These are phyloP conservation scores for Corynespora cassiicola DNA, from an alignment of 2,329 filamentous ascomycete species.

Conservation along the genomic window DNA sequence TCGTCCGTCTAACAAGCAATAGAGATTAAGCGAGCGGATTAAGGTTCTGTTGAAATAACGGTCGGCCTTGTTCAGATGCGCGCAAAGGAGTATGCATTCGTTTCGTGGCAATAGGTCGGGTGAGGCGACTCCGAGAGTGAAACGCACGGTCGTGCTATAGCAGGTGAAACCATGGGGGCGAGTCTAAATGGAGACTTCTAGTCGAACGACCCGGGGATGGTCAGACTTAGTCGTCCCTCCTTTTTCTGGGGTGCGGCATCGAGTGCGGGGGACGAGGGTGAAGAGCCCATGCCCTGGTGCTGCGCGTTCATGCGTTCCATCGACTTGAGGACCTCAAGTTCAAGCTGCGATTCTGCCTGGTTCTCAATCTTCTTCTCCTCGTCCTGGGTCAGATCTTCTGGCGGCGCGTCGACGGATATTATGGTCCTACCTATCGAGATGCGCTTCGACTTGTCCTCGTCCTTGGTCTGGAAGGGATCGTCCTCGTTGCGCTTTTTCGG, in stretches of 20 bases:
- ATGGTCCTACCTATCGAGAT: constrained; percentile 47
- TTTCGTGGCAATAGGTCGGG: neutral
- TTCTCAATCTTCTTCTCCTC: constrained; percentile 43
- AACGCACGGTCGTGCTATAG: constrained; percentile 1
- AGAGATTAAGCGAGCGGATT: no score
- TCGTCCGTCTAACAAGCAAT: no score
- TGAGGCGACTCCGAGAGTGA: neutral
- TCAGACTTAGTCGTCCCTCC: constrained; percentile 41
- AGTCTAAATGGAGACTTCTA: constrained; percentile 3
- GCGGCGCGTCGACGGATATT: constrained; percentile 25
- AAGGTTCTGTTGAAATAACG: constrained; percentile 9
- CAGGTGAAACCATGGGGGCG: neutral
- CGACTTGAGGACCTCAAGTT: constrained; percentile 35
- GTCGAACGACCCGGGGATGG: constrained; percentile 41
- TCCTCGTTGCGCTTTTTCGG: constrained; percentile 33
- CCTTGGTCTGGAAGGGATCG: constrained; percentile 39
- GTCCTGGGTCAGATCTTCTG: constrained; percentile 23
- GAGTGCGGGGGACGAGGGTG: constrained; percentile 25
- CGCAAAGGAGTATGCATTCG: neutral
- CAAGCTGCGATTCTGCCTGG: constrained; percentile 44
- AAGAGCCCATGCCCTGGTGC: constrained; percentile 34
- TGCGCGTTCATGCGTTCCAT: constrained; percentile 19
- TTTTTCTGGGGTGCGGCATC: constrained; percentile 29
- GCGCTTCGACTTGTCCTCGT: constrained; percentile 34
- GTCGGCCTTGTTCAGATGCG: neutral